Evolutionary conservation across 1,284 basidiomycete species (phyloP).

Genomic region (Apiotrichum akiyoshidainum): DNA sequence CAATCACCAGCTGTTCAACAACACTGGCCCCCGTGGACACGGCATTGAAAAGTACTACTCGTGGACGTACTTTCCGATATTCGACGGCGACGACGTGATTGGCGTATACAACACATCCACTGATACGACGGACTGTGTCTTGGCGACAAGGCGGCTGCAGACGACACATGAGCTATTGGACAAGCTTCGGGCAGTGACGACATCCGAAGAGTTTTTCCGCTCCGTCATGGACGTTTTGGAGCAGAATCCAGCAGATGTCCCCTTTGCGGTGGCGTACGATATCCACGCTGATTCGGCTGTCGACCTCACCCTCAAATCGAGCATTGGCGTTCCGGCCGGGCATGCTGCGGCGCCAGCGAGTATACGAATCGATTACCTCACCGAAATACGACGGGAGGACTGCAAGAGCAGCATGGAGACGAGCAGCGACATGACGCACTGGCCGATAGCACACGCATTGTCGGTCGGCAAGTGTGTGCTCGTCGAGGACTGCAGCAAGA

Average conservation of each 20-base stretch:
- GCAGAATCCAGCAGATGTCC: slow-evolving; percentile 36
- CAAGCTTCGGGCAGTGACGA: slow-evolving; percentile 26
- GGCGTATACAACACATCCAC: slow-evolving; percentile 38
- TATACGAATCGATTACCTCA: no score
- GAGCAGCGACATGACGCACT: slow-evolving; percentile 6
- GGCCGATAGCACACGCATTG: slow-evolving; percentile 45
- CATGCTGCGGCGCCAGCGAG: no score
- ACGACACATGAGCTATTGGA: slow-evolving; percentile 39
- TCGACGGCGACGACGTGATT: slow-evolving; percentile 24
- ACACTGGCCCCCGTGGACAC: no score
- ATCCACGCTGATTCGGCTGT: neutral
- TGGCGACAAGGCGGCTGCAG: slow-evolving; percentile 32
- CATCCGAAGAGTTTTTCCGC: slow-evolving; percentile 29
- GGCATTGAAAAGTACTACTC: slow-evolving; percentile 34
- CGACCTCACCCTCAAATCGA: no score
- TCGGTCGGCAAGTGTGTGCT: slow-evolving; percentile 39
- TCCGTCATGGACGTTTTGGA: slow-evolving; percentile 27
- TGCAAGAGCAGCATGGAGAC: no score
- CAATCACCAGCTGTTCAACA: no score
- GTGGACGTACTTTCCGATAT: slow-evolving; percentile 41
- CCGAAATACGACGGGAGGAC: neutral
- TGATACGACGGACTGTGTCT: slow-evolving; percentile 31
- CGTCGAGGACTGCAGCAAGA: slow-evolving; percentile 39
- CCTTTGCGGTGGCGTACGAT: slow-evolving; percentile 37
- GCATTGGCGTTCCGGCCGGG: no score